phyloP scores from a whole-genome alignment of 139 green algal species.

The Asterochloris erici region DNA sequence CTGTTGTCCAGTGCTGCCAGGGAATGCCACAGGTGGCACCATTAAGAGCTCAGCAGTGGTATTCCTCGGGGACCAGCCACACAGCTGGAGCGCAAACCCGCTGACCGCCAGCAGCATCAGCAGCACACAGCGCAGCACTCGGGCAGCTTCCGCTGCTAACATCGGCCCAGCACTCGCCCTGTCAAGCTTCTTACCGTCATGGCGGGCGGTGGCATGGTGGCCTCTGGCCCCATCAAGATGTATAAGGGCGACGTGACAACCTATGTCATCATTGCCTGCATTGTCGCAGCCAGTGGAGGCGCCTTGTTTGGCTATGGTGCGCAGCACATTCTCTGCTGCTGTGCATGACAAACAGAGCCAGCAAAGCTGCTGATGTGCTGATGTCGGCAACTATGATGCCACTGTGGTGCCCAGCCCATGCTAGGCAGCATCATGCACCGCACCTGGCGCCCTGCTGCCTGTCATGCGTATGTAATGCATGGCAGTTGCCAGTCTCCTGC shows the following conservation, averaged over 20 bases:
- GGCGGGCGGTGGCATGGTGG: conserved; percentile 15
- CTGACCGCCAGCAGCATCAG: no score
- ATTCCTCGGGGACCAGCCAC: no score
- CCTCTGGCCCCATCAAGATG: conserved; percentile 6
- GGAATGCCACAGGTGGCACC: no score
- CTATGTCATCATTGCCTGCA: conserved; percentile 26
- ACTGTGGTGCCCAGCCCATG: not conserved
- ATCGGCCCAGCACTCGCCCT: no score
- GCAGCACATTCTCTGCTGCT: not conserved
- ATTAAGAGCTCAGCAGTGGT: no score
- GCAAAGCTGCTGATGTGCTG: conserved; percentile 27
- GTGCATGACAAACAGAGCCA: conserved; percentile 44
- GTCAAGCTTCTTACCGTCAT: conserved; percentile 1
- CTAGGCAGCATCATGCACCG: not conserved
- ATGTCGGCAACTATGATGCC: not conserved
- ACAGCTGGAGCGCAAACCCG: no score
- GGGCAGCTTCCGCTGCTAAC: no score
- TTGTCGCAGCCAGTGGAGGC: conserved; percentile 25
- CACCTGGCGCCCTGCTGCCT: no score
- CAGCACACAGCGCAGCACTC: no score
- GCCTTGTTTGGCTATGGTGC: conserved; percentile 21
- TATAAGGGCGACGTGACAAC: conserved; percentile 19
- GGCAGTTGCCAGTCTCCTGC: not conserved
- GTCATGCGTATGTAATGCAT: no score
- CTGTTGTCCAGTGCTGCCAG: no score